Evolutionary conservation across 345 rosid genomes (phyloP).

Genomic region (Cardamine occulta): DNA sequence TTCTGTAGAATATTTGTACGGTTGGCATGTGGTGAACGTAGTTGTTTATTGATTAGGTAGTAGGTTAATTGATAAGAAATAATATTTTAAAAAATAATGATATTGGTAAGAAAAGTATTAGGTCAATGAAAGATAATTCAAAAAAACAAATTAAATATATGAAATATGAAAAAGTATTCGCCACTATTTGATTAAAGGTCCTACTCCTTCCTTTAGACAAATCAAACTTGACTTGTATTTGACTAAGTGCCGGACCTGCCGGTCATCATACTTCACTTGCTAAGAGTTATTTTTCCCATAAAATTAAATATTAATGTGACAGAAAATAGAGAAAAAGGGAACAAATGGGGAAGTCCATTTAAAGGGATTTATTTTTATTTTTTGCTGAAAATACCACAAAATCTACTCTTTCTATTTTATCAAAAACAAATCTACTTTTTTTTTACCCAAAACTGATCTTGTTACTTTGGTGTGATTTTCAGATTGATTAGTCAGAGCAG

Average conservation of each 20-base stretch:
- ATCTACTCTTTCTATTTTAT: too few relatives aligned
- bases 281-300: neutral
- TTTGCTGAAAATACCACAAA: neutral
- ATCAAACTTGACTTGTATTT: slow-evolving; percentile 2
- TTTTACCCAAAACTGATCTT: too few relatives aligned
- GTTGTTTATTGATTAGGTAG: neutral
- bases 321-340: neutral
- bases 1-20: neutral
- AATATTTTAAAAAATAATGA: neutral
- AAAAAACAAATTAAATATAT: neutral
- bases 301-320: neutral
- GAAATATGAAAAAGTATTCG: neutral
- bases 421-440: too few relatives aligned
- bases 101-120: neutral
- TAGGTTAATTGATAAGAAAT: neutral
- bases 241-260: neutral
- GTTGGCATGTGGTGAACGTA: neutral
- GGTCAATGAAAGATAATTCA: neutral
- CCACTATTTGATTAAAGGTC: neutral
- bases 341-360: neutral
- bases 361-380: neutral
- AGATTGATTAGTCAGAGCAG: too few relatives aligned
- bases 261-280: neutral
- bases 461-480: too few relatives aligned
- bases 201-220: neutral